phyloP scores from a whole-genome alignment of 305 asterid species.

The Rubia peregrina region DNA sequence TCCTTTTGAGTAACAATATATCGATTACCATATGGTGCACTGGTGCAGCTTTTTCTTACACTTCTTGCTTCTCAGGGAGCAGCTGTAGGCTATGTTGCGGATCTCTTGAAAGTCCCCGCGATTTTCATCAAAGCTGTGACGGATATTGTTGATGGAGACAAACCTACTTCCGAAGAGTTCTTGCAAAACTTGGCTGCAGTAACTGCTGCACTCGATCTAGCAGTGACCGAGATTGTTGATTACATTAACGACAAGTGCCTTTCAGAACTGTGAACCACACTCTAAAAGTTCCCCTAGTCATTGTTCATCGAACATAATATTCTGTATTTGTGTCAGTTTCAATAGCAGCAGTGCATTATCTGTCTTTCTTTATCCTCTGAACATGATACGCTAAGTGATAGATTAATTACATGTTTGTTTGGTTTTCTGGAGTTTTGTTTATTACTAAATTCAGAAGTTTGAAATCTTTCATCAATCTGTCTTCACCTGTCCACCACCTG shows the following conservation, averaged over 20 bases:
- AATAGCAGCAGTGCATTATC: background rate
- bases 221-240: slow-evolving; percentile 60
- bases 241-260: slow-evolving; percentile 62
- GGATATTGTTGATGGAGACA: slow-evolving; percentile 80
- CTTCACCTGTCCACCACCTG: slow-evolving; percentile 12
- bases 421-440: background rate
- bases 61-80: slow-evolving; percentile 62
- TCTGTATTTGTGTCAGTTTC: background rate
- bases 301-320: background rate
- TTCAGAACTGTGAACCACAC: slow-evolving; percentile 45
- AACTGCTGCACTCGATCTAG: slow-evolving; percentile 67
- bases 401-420: background rate
- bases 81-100: slow-evolving; percentile 91
- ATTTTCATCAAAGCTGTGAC: slow-evolving; percentile 89
- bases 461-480: background rate
- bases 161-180: slow-evolving; percentile 90
- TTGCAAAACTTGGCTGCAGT: slow-evolving; percentile 74
- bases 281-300: background rate
- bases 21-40: background rate
- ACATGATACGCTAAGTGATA: background rate
- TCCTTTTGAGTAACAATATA: background rate
- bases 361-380: background rate
- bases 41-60: background rate
- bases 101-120: slow-evolving; percentile 69
- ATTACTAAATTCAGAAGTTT: background rate